Base-by-base conservation (phyloP, 768 basidiomycete species). In the Macrolepiota dolichaula region DNA sequence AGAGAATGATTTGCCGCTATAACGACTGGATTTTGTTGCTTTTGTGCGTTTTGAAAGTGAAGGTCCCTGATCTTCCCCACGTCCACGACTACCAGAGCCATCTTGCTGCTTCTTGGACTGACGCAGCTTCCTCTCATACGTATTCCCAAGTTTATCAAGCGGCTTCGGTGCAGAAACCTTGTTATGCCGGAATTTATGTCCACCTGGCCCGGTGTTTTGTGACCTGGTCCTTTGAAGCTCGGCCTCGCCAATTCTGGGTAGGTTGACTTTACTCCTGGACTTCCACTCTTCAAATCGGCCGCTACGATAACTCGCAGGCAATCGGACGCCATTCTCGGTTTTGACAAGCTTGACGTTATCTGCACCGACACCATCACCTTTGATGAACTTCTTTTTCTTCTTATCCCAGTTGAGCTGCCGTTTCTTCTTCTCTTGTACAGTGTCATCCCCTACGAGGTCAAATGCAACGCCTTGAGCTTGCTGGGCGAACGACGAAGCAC, bases 231-330 rank as follows among this genome's bases (percentile, higher is more conserved):
- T 54, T 25, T 55, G 44, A 32, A 19, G 44, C 72, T 96, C 95
- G 2, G 76, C 79, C 70, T 97, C 95, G 19, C 96, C 96, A n/a
- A 90, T 79, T 61, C 83, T 83, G 0, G 95, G 95, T 37, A 98
- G 72, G 62, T 75, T 81, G n/a, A 85, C 75, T 40, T 84, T 86
- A 54, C 80, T 86, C 74, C 91, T 92, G 62, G 83, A 79, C 72
- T 89, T 91, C 97, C 97, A 99, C 71, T 96, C 94, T 59, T 96
- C 92, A 72, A 93, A 99, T 15, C 93, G 86, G 11, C 97, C 97
- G 66, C 91, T 94, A 55, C 91, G 88, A 75, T 94, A 99, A 10
- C 88, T 88, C 2, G 94, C 94, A 3, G 97, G 96, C 19, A 99
- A 80, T 51, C 89, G 86, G 15, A 89, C 86, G 3, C 97, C 97